Percentiles rank a stretch among this genome's conserved stretches.
Conservation (phyloP, 2,329 filamentous ascomycete species). For the Fulvia fulva region DNA sequence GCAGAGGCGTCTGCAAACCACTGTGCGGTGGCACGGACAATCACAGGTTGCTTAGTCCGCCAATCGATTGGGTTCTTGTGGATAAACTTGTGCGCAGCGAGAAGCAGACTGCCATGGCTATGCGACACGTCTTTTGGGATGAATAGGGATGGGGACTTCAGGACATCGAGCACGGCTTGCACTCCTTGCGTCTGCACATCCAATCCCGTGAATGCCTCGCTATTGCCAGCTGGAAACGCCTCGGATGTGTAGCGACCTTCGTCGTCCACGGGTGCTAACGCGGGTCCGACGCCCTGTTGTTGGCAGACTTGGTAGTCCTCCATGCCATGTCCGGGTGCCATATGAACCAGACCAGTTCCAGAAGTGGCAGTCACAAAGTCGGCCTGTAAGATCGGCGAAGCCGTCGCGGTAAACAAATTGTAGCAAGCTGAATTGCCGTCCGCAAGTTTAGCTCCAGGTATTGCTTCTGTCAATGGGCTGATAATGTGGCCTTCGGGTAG, state of each 20-base stretch:
- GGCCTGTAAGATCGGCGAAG: conserved; percentile 68
- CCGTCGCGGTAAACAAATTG: conserved; percentile 41
- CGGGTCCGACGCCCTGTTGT: conserved; percentile 60
- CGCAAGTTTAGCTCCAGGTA: conserved; percentile 63
- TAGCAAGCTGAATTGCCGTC: conserved; percentile 35
- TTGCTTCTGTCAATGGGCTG: conserved; percentile 50
- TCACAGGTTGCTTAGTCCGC: conserved; percentile 89
- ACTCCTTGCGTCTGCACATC: conserved; percentile 69
- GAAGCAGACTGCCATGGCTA: conserved; percentile 45
- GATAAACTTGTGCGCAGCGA: conserved; percentile 65
- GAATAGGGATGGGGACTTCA: conserved; percentile 44
- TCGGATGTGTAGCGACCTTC: conserved; percentile 75
- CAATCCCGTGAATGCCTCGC: conserved; percentile 64
- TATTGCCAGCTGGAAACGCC: conserved; percentile 59
- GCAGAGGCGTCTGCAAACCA: conserved; percentile 93
- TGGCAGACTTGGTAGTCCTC: conserved; percentile 88
- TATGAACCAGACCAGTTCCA: conserved; percentile 92
- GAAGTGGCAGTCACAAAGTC: conserved; percentile 86
- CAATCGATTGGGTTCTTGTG: conserved; percentile 99
- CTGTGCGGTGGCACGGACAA: conserved; percentile 87
- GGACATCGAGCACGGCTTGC: conserved; percentile 63
- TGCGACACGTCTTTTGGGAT: conserved; percentile 5
- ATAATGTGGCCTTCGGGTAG: conserved; percentile 45
- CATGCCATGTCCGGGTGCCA: conserved; percentile 91
- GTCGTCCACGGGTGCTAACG: conserved; percentile 79